A percentile compares a stretch with the other conserved stretches of the same genome.
Evolutionary conservation across 257 asterid genomes (phyloP).

Genomic region (Solanum peruvianum): DNA sequence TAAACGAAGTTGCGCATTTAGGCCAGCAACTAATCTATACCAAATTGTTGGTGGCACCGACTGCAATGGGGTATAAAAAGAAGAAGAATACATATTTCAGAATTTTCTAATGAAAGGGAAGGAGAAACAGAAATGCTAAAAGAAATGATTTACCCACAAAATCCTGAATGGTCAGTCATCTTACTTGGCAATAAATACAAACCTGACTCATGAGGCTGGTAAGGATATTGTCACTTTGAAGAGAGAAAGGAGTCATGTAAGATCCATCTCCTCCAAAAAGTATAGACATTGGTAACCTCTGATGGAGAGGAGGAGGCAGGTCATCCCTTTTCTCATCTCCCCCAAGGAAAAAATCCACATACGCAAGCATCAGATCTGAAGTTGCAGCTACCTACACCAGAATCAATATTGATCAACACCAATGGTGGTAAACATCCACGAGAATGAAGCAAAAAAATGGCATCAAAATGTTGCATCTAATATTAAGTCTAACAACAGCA

Average conservation of each 20-base stretch:
- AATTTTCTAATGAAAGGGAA: neutral
- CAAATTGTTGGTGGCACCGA: slow-evolving; percentile 80
- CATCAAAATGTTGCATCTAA: neutral
- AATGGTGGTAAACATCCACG: neutral
- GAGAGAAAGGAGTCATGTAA: slow-evolving; percentile 82
- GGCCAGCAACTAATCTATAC: slow-evolving; percentile 85
- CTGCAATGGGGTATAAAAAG: slow-evolving; percentile 31
- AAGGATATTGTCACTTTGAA: slow-evolving; percentile 65
- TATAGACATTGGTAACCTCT: slow-evolving; percentile 68
- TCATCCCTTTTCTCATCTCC: slow-evolving; percentile 86
- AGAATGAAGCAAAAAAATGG: neutral
- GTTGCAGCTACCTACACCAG: slow-evolving; percentile 66
- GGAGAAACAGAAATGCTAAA: neutral
- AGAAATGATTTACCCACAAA: neutral
- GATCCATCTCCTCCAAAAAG: slow-evolving; percentile 91
- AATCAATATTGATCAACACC: neutral
- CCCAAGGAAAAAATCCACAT: slow-evolving; percentile 89
- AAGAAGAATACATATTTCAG: neutral
- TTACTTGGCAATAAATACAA: neutral
- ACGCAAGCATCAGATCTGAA: slow-evolving; percentile 77
- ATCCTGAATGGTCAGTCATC: neutral
- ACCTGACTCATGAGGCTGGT: slow-evolving; percentile 88
- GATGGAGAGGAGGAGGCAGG: slow-evolving; percentile 80
- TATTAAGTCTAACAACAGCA: neutral
- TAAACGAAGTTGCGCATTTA: slow-evolving; percentile 82